Base-by-base conservation (phyloP, 352 stramenopile genomes). In the Globisporangium spinosum region DNA sequence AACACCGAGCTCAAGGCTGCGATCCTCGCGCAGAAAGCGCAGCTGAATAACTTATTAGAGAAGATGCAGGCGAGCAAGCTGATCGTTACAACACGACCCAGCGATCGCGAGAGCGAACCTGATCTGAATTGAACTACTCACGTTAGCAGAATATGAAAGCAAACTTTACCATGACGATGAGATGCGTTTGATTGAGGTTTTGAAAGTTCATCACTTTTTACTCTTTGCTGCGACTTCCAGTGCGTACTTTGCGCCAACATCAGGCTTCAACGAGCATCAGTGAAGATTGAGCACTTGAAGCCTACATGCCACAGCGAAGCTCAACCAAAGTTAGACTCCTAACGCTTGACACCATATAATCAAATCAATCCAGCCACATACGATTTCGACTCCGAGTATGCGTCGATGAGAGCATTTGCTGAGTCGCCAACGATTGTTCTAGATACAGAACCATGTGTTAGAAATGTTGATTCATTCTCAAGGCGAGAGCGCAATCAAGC, bases 251-350 rank as follows among this genome's bases (percentile, higher is more conserved):
- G 62, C 17, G 9, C 74, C 77, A 22, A 80, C 15, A 15, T 61
- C 74, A 57, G 74, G 67, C 4, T 65, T 62, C 9, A 81, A 58
- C n/a, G 32, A 62, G 40, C 74, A 78, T 74, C 74, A 83, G 17
- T 69, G 35, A 68, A 82, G 71, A 49, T 73, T 78, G 17, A 84
- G 66, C 15, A 65, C 57, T 10, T 69, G 68, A 8, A 84, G 54
- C 9, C 77, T 84, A 47, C 12, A 25, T 12, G 5, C 6, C 10
- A 58, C n/a, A 27, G 45, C 29, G 54, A 23, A n/a, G 17, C 58
- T 45, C 20, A 27, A 9, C 4, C 43, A 23, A 57, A 60, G 55
- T 20, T 15, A 29, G 13, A 8, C 1, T 0, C 15, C 4, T 25
- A 60, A 8, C 8, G 12, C 5, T 60, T 25, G 17, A 25, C 13